Evolutionary conservation across 192 early-diverging fungal genomes (phyloP).

Genomic region (Pilobolus umbonatus): DNA sequence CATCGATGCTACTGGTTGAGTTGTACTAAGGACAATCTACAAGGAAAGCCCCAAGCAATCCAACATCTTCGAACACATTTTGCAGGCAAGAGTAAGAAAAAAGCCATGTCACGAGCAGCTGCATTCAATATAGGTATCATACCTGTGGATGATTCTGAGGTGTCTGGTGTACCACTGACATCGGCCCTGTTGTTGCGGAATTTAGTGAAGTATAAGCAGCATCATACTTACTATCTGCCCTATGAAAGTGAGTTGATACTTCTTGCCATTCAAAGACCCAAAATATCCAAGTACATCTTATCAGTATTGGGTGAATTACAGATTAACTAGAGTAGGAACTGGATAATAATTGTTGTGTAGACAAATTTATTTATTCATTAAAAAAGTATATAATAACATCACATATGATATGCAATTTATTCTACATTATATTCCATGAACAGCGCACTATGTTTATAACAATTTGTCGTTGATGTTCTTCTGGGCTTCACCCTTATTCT

Average conservation of each 20-base stretch:
- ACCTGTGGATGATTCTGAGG: constrained; percentile 35
- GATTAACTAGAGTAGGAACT: constrained; percentile 11
- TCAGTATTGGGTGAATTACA: constrained; percentile 40
- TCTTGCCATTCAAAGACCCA: constrained; percentile 47
- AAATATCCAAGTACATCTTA: constrained; percentile 41
- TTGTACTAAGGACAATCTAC: constrained; percentile 18
- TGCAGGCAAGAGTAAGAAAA: constrained; percentile 37
- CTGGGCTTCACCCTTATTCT: constrained; percentile 17
- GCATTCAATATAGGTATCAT: constrained; percentile 25
- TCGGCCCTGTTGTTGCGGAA: constrained; percentile 52
- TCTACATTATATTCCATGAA: background rate
- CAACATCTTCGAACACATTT: constrained; percentile 51
- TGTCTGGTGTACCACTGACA: constrained; percentile 53
- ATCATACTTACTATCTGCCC: constrained; percentile 42
- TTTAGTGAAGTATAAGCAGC: constrained; percentile 38
- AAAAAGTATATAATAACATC: background rate
- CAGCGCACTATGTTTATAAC: too few relatives aligned
- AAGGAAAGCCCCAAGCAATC: constrained; percentile 19
- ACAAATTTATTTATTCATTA: background rate
- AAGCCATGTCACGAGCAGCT: constrained; percentile 7
- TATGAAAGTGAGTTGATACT: constrained; percentile 46
- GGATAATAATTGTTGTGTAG: background rate
- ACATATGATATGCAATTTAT: too few relatives aligned
- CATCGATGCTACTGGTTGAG: constrained; percentile 48
- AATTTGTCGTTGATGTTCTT: constrained; percentile 7